phyloP scores from a whole-genome alignment of 805 yeast species.

The Saturnispora besseyi region DNA sequence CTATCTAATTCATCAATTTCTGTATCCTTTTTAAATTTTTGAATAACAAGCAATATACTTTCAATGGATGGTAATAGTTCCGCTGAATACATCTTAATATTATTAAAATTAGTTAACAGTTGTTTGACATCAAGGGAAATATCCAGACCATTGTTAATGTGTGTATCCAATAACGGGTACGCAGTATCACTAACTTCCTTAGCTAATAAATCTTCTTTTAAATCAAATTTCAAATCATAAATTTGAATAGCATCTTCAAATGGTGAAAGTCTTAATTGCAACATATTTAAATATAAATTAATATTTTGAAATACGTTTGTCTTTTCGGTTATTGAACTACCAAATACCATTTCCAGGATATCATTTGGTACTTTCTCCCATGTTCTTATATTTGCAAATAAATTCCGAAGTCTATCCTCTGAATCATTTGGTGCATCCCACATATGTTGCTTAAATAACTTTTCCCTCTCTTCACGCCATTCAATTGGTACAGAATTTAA shows the following conservation, averaged over 20 bases:
- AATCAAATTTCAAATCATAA: constrained; percentile 11
- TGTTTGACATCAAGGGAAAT: constrained; percentile 16
- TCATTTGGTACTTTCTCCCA: constrained; percentile 74
- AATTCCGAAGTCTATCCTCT: constrained; percentile 40
- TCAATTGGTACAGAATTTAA: constrained; percentile 44
- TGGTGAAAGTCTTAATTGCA: constrained; percentile 17
- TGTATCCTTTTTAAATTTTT: background rate
- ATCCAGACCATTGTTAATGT: constrained; percentile 17
- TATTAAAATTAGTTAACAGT: constrained; percentile 12
- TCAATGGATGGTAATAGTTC: background rate
- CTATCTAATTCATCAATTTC: constrained; percentile 8
- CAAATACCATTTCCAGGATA: constrained; percentile 45
- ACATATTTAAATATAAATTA: constrained; percentile 10
- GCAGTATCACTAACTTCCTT: constrained; percentile 15
- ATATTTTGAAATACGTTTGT: constrained; percentile 2
- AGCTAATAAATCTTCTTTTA: constrained; percentile 10
- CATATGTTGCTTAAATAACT: constrained; percentile 22
- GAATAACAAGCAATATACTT: constrained; percentile 4
- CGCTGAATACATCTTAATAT: constrained; percentile 1
- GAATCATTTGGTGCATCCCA: constrained; percentile 47
- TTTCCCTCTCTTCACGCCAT: constrained; percentile 36
- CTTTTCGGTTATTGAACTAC: constrained; percentile 16
- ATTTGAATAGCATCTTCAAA: constrained; percentile 16
- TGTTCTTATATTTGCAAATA: constrained; percentile 74
- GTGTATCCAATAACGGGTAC: constrained; percentile 9